Evolutionary conservation across 495 filamentous ascomycete species (phyloP), one percentile per base, ranked within the genome.

Genomic region (Ascodesmis nigricans): DNA sequence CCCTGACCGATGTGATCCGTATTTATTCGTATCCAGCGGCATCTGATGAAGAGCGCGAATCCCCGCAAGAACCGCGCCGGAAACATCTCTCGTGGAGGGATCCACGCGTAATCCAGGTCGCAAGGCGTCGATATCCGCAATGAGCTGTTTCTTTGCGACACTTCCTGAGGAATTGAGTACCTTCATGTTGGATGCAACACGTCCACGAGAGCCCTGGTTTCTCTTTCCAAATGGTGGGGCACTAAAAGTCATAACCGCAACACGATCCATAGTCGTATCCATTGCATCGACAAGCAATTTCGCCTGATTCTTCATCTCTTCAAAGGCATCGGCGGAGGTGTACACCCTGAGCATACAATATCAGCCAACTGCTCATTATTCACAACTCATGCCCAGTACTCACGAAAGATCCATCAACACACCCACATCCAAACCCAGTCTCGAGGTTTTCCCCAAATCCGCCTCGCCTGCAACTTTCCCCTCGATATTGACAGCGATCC

Each of bases 361-460:
- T n/a, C n/a, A n/a, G n/a, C n/a, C n/a, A n/a, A n/a, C n/a, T n/a
- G n/a, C 21, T 11, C 9, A 10, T 3, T n/a, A 9, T 14, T 16
- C 13, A 17, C 13, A 10, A n/a, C 28, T 3, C n/a, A n/a, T n/a
- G n/a, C n/a, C n/a, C n/a, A 28, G 10, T 8, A 0, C 46, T 21
- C 19, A 50, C 47, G 47, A 50, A n/a, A 49, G 21, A 42, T 50
- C 47, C 34, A 50, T 37, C 27, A 50, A 11, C 19, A 50, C 42
- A 4, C 46, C 47, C 31, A 50, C 46, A 21, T 50, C 47, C 28
- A 50, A 25, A n/a, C 47, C 47, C 26, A 49, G 29, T 19, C 33
- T 27, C 5, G 16, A 15, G 40, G 36, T 13, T 32, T 50, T 24
- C 33, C 46, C 34, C 19, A 8, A 33, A 10, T 45, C 46, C 3